Conservation (phyloP, 257 asterid species). For the Knoxia roxburghii region DNA sequence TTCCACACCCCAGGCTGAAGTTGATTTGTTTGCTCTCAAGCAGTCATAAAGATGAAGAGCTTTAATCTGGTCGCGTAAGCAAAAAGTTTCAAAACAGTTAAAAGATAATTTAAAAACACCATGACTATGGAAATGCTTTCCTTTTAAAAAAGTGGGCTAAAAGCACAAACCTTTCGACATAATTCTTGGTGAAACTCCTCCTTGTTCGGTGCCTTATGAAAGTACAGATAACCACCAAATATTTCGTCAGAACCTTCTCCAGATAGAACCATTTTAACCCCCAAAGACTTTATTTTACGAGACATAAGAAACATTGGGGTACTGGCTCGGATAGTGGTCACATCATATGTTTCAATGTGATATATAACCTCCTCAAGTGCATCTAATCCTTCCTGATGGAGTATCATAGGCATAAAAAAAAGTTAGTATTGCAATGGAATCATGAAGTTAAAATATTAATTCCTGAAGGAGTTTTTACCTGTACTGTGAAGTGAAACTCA, state of each 20-base stretch:
- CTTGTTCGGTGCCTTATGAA: conserved; percentile 97
- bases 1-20: conserved; percentile 99
- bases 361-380: conserved; percentile 95
- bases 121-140: background rate
- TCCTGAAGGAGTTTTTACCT: conserved; percentile 40
- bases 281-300: conserved; percentile 87
- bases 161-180: conserved; percentile 68
- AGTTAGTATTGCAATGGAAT: conserved; percentile 14
- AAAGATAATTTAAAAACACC: background rate
- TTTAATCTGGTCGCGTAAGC: conserved; percentile 56
- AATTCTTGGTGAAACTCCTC: conserved; percentile 92
- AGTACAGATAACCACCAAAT: conserved; percentile 94
- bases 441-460: background rate
- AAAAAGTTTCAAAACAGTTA: conserved; percentile 12
- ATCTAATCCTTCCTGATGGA: conserved; percentile 91
- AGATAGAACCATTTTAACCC: conserved; percentile 97
- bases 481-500: conserved; percentile 91
- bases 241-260: conserved; percentile 99
- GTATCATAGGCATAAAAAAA: conserved; percentile 13
- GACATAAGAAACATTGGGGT: conserved; percentile 99
- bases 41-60: conserved; percentile 98
- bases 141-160: background rate
- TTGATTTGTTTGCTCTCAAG: conserved; percentile 93
- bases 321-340: conserved; percentile 96
- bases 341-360: conserved; percentile 94